These are phyloP conservation scores for Oryza glaberrima DNA, from an alignment of 176 grass and related monocot genomes.

Conservation along the genomic window DNA sequence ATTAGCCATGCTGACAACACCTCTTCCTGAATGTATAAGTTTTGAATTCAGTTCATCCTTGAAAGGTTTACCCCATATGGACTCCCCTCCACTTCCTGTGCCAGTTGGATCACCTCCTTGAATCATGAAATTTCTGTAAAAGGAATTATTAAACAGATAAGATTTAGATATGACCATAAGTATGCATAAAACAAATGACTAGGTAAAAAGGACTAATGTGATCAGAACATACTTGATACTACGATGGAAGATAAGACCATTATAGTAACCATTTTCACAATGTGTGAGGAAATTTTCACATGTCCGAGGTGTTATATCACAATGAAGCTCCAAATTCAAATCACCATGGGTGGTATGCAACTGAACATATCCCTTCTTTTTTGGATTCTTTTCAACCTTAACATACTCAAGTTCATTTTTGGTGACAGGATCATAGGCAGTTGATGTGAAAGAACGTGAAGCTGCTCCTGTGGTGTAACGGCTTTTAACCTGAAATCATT, in stretches of 20 bases:
- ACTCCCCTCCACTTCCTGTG: conserved; percentile 90
- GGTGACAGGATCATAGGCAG: conserved; percentile 91
- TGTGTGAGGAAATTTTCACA: conserved; percentile 98
- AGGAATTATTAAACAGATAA: conserved; percentile 18
- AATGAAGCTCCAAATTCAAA: conserved; percentile 95
- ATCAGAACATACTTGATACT: conserved; percentile 71
- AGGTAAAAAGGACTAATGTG: background rate
- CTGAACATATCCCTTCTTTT: conserved; percentile 98
- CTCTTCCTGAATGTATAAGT: conserved; percentile 87
- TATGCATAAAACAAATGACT: background rate
- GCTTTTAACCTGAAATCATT: conserved; percentile 87
- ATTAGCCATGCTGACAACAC: conserved; percentile 96
- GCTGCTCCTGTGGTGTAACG: conserved; percentile 86
- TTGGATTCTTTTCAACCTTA: conserved; percentile 92
- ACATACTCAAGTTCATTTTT: conserved; percentile 91
- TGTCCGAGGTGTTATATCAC: conserved; percentile 85
- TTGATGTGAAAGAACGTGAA: conserved; percentile 96
- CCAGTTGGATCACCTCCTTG: conserved; percentile 98
- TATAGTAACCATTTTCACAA: conserved; percentile 98
- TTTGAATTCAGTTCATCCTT: conserved; percentile 99
- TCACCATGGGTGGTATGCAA: conserved; percentile 95
- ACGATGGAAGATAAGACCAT: conserved; percentile 88
- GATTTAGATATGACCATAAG: background rate
- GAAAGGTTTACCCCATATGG: conserved; percentile 96
- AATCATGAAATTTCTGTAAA: conserved; percentile 96